A percentile compares a stretch with the other conserved stretches of the same genome.
Conservation (phyloP, 2,329 filamentous ascomycete species). For the Cladosporium sp. region DNA sequence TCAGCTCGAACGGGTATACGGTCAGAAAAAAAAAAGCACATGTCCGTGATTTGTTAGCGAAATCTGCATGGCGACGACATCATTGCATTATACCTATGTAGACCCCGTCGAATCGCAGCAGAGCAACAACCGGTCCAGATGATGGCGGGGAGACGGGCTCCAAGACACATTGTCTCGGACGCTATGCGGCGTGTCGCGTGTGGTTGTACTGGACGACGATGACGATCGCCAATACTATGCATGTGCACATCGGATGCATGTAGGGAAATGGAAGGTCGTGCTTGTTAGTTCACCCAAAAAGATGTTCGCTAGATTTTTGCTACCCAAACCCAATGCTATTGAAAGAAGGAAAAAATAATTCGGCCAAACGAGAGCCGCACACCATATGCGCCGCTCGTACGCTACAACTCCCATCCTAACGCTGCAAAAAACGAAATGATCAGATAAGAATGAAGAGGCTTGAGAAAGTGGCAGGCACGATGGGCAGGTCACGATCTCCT, state of each 20-base stretch:
- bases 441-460: neutral
- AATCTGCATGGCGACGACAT: slow-evolving; percentile 14
- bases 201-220: slow-evolving; percentile 6
- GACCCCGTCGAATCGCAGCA: neutral
- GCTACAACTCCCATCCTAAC: slow-evolving; percentile 11
- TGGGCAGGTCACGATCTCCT: slow-evolving; percentile 2
- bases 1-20: neutral
- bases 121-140: neutral
- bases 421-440: slow-evolving; percentile 8
- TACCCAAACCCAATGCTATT: slow-evolving; percentile 2
- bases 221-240: neutral
- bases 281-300: neutral
- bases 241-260: neutral
- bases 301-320: slow-evolving; percentile 7
- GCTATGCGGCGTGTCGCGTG: slow-evolving; percentile 5
- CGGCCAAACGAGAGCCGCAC: neutral
- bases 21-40: neutral
- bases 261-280: neutral
- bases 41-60: neutral
- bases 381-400: slow-evolving; percentile 11
- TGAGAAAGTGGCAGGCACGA: neutral
- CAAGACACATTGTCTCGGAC: slow-evolving; percentile 7
- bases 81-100: neutral
- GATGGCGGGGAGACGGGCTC: slow-evolving; percentile 14
- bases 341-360: neutral